These are phyloP conservation scores for Pugionium dolabratum DNA, from an alignment of 345 rosid species.

Conservation along the genomic window DNA sequence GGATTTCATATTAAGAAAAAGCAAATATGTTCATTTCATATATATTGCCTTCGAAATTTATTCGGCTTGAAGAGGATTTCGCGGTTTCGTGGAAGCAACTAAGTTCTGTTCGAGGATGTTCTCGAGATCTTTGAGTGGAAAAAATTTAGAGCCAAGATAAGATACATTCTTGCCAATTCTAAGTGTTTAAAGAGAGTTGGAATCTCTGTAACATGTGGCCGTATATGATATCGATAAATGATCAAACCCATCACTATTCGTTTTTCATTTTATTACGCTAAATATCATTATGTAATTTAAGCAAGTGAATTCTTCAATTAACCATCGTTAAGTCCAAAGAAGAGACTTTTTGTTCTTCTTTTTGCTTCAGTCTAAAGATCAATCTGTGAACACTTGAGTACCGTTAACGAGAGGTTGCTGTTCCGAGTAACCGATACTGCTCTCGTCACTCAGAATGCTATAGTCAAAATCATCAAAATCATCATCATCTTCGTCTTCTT, in stretches of 20 bases:
- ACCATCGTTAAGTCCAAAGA: not conserved
- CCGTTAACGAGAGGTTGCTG: conserved; percentile 85
- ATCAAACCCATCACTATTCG: not conserved
- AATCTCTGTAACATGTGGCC: not conserved
- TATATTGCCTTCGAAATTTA: not conserved
- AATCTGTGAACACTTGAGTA: conserved; percentile 59
- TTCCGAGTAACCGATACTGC: conserved; percentile 42
- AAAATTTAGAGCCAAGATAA: not conserved
- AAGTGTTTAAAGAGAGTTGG: conserved; percentile 13
- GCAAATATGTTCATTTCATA: not conserved
- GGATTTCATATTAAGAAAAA: not conserved
- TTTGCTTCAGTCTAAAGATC: conserved; percentile 47
- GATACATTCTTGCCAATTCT: not conserved
- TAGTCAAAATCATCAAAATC: conserved; percentile 66
- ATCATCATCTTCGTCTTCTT: conserved; percentile 46
- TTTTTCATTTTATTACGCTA: not conserved
- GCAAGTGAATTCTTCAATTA: not conserved
- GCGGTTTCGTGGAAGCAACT: not conserved
- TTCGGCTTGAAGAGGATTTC: not conserved
- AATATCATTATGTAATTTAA: conserved; percentile 8
- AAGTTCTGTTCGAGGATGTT: not conserved
- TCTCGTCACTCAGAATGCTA: conserved; percentile 61
- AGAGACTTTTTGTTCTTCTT: conserved; percentile 1
- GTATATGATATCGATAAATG: not conserved
- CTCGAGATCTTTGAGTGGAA: conserved; percentile 11